Conservation (phyloP, 164 flowering plant genomes). For the Umbilicus rupestris region DNA sequence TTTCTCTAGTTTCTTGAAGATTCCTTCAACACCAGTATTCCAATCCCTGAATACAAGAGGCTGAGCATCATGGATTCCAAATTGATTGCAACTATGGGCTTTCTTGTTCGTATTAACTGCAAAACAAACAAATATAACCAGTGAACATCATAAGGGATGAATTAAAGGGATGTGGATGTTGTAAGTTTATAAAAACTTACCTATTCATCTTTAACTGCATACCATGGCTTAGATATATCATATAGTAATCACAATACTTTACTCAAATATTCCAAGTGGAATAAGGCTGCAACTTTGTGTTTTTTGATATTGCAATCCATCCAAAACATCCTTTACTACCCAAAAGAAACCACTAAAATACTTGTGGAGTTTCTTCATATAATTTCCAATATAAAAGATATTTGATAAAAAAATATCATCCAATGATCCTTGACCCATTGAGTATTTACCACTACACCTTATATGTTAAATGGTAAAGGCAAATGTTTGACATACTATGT, state of each 20-base stretch:
- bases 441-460: not conserved
- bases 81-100: conserved; percentile 24
- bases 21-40: conserved; percentile 36
- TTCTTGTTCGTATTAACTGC: conserved; percentile 36
- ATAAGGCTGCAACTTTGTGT: not conserved
- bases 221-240: too few relatives aligned
- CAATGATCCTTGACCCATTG: not conserved
- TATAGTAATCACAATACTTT: not conserved
- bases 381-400: too few relatives aligned
- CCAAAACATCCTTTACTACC: not conserved
- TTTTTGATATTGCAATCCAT: not conserved
- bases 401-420: not conserved
- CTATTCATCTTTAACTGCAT: too few relatives aligned
- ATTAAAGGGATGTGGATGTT: not conserved
- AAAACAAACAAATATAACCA: conserved; percentile 7
- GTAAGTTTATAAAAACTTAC: too few relatives aligned
- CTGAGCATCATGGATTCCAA: conserved; percentile 26
- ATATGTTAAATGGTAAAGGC: too few relatives aligned
- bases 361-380: too few relatives aligned
- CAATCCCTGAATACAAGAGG: conserved; percentile 29
- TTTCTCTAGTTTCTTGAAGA: conserved; percentile 57
- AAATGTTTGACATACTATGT: too few relatives aligned
- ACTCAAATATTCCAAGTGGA: not conserved
- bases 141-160: not conserved
- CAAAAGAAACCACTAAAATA: not conserved